Conservation (phyloP, 163 green algal species). For the Trebouxia gelatinosa region DNA sequence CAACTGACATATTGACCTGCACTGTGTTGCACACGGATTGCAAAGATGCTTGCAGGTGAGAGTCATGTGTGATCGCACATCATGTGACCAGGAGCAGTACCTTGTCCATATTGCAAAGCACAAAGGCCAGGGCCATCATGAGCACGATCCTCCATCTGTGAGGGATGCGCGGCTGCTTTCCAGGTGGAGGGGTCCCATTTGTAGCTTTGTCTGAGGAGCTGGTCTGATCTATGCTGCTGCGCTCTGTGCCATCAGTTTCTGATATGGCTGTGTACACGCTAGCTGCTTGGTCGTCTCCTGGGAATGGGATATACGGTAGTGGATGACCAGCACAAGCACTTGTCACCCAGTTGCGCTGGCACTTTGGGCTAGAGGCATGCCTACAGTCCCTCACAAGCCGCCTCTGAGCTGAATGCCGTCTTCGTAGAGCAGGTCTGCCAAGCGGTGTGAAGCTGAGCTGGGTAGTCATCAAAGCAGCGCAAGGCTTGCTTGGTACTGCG, state of each 20-base stretch:
- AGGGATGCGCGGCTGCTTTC: slow-evolving; percentile 30
- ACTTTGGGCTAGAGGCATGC: too few relatives aligned
- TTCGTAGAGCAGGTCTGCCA: too few relatives aligned
- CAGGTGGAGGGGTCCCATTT: slow-evolving; percentile 8
- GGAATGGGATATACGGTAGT: slow-evolving; percentile 34
- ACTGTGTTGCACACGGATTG: background rate
- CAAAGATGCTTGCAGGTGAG: background rate
- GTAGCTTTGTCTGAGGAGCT: background rate
- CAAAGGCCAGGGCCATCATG: slow-evolving; percentile 86
- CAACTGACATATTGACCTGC: slow-evolving; percentile 98
- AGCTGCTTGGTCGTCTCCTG: slow-evolving; percentile 46
- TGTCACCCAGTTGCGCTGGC: too few relatives aligned
- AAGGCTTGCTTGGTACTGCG: too few relatives aligned
- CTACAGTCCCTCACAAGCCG: too few relatives aligned
- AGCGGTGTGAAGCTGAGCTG: too few relatives aligned
- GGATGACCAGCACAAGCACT: too few relatives aligned
- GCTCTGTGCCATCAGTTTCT: background rate
- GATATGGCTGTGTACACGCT: slow-evolving; percentile 43
- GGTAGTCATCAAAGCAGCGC: too few relatives aligned
- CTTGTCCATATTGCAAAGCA: slow-evolving; percentile 98
- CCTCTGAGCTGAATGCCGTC: too few relatives aligned
- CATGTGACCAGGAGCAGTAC: background rate
- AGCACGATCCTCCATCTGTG: slow-evolving; percentile 79
- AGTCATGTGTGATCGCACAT: background rate
- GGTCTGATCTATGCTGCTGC: background rate